Conservation (phyloP, 1,139 yeast genomes). For the Schwanniomyces etchellsii region DNA sequence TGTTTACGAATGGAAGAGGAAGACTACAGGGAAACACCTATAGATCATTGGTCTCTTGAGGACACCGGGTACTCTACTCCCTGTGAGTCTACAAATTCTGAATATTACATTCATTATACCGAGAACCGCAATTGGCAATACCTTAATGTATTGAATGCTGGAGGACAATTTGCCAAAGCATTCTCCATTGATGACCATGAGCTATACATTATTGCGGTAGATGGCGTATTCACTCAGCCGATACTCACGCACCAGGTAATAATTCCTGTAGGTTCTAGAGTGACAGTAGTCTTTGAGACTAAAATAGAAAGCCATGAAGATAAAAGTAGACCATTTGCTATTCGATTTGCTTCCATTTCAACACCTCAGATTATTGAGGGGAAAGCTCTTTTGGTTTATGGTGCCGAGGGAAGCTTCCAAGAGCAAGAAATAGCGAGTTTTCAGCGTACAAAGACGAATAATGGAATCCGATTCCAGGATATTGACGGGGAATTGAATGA, state of each 20-base stretch:
- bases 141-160: constrained; percentile 25
- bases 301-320: constrained; percentile 9
- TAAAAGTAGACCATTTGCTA: constrained; percentile 12
- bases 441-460: constrained; percentile 3
- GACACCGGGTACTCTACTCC: constrained; percentile 18
- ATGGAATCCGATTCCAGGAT: constrained; percentile 13
- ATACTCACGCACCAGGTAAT: constrained; percentile 15
- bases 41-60: constrained; percentile 12
- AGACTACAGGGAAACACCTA: constrained; percentile 13
- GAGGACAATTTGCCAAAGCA: constrained; percentile 27
- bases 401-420: constrained; percentile 5
- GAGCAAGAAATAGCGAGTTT: constrained; percentile 6
- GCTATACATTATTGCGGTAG: constrained; percentile 25
- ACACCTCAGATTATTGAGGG: constrained; percentile 29
- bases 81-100: constrained; percentile 14
- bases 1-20: constrained; percentile 15
- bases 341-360: constrained; percentile 23
- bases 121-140: constrained; percentile 17
- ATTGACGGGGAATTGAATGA: constrained; percentile 15
- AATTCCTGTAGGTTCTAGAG: constrained; percentile 25
- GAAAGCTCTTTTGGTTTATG: constrained; percentile 19
- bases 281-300: constrained; percentile 22
- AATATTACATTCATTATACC: constrained; percentile 15
- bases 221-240: constrained; percentile 25
- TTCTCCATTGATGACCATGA: constrained; percentile 31